Evolutionary conservation across 208 protist genomes (phyloP).

Genomic region (Angomonas ambiguus): DNA sequence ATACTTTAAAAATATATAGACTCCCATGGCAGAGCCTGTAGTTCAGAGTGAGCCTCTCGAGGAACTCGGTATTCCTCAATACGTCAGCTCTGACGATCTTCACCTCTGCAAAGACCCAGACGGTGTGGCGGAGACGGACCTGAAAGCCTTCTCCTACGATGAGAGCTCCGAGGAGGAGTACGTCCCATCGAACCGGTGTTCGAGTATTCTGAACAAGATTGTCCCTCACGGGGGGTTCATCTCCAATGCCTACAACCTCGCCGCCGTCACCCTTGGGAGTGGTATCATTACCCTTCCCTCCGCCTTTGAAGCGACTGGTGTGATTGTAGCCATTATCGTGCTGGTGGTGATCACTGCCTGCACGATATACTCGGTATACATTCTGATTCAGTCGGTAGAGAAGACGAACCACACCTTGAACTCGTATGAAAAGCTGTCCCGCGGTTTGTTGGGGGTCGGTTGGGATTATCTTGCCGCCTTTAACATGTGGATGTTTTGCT

Average conservation of each 20-base stretch:
- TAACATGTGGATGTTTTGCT: constrained; percentile 83
- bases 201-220: constrained; percentile 30
- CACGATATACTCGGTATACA: constrained; percentile 79
- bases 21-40: not conserved
- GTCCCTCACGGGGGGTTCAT: constrained; percentile 69
- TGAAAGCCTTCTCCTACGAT: not conserved
- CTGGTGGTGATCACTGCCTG: constrained; percentile 52
- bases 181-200: constrained; percentile 29
- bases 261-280: constrained; percentile 67
- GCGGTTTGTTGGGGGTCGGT: constrained; percentile 57
- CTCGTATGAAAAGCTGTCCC: constrained; percentile 64
- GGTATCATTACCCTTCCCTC: constrained; percentile 76
- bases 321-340: constrained; percentile 40
- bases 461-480: constrained; percentile 74
- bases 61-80: not conserved
- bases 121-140: constrained; percentile 4
- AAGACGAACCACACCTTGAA: constrained; percentile 39
- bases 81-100: not conserved
- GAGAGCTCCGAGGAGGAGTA: constrained; percentile 17
- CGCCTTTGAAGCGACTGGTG: constrained; percentile 58
- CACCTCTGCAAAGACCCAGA: not conserved
- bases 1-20: not conserved
- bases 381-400: constrained; percentile 69
- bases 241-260: constrained; percentile 71
- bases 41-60: not conserved